A percentile compares a stretch with the other conserved stretches of the same genome.
Conservation (phyloP, 148 eudicot genomes). For the Diospyros lotus region DNA sequence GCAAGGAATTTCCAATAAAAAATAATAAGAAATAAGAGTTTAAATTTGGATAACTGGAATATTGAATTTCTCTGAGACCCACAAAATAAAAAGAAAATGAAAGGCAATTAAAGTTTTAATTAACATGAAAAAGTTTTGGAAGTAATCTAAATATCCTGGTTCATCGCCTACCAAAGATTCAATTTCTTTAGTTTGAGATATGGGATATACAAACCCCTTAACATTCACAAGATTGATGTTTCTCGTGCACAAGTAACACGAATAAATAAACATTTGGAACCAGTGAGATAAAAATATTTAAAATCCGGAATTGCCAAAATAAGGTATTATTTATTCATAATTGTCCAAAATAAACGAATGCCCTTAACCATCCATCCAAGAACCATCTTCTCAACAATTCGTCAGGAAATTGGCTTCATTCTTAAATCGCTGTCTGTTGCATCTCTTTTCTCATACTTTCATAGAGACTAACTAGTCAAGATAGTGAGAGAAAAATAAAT, state of each 20-base stretch:
- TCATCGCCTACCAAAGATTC: background rate
- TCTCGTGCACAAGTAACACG: background rate
- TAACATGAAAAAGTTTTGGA: background rate
- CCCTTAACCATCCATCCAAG: no score
- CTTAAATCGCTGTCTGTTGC: no score
- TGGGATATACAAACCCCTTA: background rate
- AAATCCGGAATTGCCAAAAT: no score
- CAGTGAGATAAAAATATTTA: background rate
- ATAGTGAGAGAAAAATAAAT: background rate
- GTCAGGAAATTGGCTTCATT: no score
- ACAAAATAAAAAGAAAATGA: background rate
- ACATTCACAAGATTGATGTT: background rate
- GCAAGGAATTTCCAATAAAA: background rate
- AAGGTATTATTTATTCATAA: no score
- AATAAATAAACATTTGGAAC: background rate
- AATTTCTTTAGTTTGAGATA: background rate
- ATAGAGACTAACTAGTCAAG: no score
- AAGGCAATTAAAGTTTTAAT: background rate
- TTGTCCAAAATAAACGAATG: no score
- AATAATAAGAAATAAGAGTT: background rate
- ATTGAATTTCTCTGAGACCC: background rate
- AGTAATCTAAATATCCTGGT: background rate
- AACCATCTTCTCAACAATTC: no score
- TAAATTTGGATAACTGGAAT: slow-evolving; percentile 1
- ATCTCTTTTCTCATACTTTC: no score